Percentiles rank a stretch among this genome's conserved stretches.
Evolutionary conservation across 306 rosid species (phyloP).

Genomic region (Castanea sativa): DNA sequence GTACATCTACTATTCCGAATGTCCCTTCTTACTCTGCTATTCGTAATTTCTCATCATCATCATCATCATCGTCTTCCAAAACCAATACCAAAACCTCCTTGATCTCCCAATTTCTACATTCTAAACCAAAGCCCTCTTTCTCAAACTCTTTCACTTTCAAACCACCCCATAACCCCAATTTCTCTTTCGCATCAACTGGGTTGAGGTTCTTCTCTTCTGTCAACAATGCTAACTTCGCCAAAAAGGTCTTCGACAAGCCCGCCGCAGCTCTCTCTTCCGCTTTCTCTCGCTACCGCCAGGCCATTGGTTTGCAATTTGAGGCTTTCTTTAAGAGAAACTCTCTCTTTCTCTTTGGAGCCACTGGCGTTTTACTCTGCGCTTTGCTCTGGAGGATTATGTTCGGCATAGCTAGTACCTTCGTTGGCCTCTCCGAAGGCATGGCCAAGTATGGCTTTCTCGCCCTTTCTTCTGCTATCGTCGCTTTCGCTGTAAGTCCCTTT

Average conservation of each 20-base stretch:
- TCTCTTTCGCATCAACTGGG: background rate
- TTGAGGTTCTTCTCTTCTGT: conserved; percentile 53
- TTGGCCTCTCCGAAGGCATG: conserved; percentile 81
- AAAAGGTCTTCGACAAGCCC: conserved; percentile 56
- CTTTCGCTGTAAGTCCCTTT: conserved; percentile 72
- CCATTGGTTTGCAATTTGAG: conserved; percentile 80
- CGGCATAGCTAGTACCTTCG: conserved; percentile 70
- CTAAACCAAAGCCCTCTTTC: conserved; percentile 12
- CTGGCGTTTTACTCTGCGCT: conserved; percentile 60
- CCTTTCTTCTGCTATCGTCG: conserved; percentile 85
- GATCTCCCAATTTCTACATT: conserved; percentile 1
- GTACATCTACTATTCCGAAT: too few relatives aligned
- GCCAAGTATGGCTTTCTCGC: conserved; percentile 97
- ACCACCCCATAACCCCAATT: background rate
- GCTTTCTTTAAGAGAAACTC: conserved; percentile 72
- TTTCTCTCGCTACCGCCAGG: conserved; percentile 69
- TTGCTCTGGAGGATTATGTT: conserved; percentile 75
- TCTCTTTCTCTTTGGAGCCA: conserved; percentile 61
- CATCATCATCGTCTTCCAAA: background rate
- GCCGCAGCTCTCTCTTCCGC: conserved; percentile 46
- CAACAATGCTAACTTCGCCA: conserved; percentile 39
- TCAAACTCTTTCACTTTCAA: conserved; percentile 19
- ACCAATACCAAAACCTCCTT: background rate
- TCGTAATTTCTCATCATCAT: background rate
- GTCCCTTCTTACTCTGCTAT: background rate